These are phyloP conservation scores for Zoysia pacifica DNA, from an alignment of 176 grass and related monocot genomes.

Conservation along the genomic window DNA sequence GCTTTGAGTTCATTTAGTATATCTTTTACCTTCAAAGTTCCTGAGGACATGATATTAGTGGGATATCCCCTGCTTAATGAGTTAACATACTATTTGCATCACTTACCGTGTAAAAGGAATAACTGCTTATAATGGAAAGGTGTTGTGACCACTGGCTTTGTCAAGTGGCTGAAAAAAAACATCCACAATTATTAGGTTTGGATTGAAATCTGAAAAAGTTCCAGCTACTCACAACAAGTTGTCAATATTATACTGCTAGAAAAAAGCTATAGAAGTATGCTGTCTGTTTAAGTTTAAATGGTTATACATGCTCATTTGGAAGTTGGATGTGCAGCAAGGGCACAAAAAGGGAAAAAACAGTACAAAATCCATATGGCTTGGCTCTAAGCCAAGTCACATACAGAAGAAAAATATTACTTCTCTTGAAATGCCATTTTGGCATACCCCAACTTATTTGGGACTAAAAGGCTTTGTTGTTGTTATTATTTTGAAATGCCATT, in stretches of 20 bases:
- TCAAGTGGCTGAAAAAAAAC: slow-evolving; percentile 28
- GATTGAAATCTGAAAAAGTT: slow-evolving; percentile 22
- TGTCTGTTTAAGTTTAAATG: not conserved
- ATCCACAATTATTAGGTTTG: slow-evolving; percentile 8
- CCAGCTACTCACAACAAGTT: not conserved
- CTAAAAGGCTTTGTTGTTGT: too few relatives aligned
- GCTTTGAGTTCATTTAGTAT: slow-evolving; percentile 13
- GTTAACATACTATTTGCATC: not conserved
- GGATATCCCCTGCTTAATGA: not conserved
- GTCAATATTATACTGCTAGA: not conserved
- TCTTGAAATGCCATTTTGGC: not conserved
- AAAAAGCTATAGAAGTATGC: not conserved
- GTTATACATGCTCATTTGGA: not conserved
- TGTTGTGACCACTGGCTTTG: slow-evolving; percentile 8
- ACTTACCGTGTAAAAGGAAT: not conserved
- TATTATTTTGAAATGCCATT: too few relatives aligned
- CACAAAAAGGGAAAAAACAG: not conserved
- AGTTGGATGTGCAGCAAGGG: not conserved
- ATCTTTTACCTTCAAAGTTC: slow-evolving; percentile 9
- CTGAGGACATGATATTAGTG: slow-evolving; percentile 22
- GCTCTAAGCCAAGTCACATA: not conserved
- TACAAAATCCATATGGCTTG: not conserved
- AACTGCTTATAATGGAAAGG: not conserved
- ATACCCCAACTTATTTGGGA: too few relatives aligned
- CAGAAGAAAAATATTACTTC: slow-evolving; percentile 17